A percentile compares a stretch with the other conserved stretches of the same genome.
Evolutionary conservation across 345 rosid species (phyloP).

Genomic region (Cardamine occulta): DNA sequence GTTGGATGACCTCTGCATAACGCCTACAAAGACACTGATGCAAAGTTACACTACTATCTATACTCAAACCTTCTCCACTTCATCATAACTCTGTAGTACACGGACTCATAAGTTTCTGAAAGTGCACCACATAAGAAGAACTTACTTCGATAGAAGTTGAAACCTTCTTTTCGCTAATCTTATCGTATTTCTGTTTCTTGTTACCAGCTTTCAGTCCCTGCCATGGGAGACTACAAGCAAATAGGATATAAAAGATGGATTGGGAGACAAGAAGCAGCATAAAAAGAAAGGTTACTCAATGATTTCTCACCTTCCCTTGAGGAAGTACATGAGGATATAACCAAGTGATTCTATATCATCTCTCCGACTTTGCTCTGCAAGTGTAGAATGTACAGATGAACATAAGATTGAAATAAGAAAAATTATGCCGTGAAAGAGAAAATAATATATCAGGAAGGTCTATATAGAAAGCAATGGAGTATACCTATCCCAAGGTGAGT

Average conservation of each 20-base stretch:
- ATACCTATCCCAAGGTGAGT: constrained; percentile 98
- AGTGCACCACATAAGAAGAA: not conserved
- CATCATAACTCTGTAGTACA: not conserved
- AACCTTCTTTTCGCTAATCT: constrained; percentile 95
- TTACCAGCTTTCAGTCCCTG: constrained; percentile 97
- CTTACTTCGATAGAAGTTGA: constrained; percentile 74
- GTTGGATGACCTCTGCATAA: constrained; percentile 92
- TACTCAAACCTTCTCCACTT: constrained; percentile 4
- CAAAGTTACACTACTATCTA: constrained; percentile 31
- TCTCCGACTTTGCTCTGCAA: constrained; percentile 96
- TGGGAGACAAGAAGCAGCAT: not conserved
- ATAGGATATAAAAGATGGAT: constrained; percentile 24
- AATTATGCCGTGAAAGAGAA: not conserved
- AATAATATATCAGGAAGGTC: not conserved
- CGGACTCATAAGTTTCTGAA: not conserved
- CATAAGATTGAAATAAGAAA: constrained; percentile 7
- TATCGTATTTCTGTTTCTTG: constrained; percentile 97
- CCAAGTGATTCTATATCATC: constrained; percentile 99
- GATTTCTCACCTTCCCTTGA: constrained; percentile 85
- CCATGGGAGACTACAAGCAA: constrained; percentile 83
- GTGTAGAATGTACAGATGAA: constrained; percentile 1
- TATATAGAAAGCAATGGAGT: constrained; percentile 4
- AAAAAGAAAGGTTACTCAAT: constrained; percentile 8
- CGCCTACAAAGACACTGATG: constrained; percentile 55
- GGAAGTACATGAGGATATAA: constrained; percentile 90